phyloP scores from a whole-genome alignment of 495 filamentous ascomycete genomes.

The Coniosporium apollinis region DNA sequence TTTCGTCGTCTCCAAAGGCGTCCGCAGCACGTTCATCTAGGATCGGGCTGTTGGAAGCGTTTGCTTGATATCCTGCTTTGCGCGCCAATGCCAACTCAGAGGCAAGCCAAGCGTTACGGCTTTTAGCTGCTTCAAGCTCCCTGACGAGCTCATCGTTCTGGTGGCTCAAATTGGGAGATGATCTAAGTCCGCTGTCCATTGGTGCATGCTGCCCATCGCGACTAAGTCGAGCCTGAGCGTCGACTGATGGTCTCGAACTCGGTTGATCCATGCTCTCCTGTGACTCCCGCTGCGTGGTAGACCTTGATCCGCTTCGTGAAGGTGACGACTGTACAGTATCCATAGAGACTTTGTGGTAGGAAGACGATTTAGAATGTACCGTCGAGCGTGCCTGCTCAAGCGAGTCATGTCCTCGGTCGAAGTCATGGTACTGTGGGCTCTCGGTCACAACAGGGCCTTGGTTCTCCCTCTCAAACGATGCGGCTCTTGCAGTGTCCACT shows the following conservation, averaged over 20 bases:
- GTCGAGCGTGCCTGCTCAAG: too few relatives aligned
- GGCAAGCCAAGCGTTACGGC: slow-evolving; percentile 89
- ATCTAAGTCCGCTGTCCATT: slow-evolving; percentile 22
- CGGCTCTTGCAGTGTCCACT: slow-evolving; percentile 32
- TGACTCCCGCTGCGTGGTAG: background rate
- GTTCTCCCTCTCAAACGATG: slow-evolving; percentile 30
- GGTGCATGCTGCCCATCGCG: slow-evolving; percentile 7
- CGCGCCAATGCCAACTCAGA: slow-evolving; percentile 82
- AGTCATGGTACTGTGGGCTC: too few relatives aligned
- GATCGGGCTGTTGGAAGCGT: slow-evolving; percentile 49
- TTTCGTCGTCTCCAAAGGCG: slow-evolving; percentile 74
- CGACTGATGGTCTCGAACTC: background rate
- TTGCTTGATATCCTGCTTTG: slow-evolving; percentile 71
- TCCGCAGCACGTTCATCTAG: slow-evolving; percentile 63
- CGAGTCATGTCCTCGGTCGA: too few relatives aligned
- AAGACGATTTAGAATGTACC: too few relatives aligned
- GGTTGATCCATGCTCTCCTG: slow-evolving; percentile 6
- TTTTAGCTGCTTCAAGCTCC: slow-evolving; percentile 68
- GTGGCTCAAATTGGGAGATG: slow-evolving; percentile 21
- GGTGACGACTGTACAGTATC: too few relatives aligned
- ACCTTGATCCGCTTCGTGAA: too few relatives aligned
- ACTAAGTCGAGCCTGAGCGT: too few relatives aligned
- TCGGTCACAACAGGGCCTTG: too few relatives aligned
- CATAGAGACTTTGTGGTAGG: too few relatives aligned
- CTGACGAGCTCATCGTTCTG: slow-evolving; percentile 44